Conservation (phyloP, 768 basidiomycete genomes). For the Podaxis pistillaris region DNA sequence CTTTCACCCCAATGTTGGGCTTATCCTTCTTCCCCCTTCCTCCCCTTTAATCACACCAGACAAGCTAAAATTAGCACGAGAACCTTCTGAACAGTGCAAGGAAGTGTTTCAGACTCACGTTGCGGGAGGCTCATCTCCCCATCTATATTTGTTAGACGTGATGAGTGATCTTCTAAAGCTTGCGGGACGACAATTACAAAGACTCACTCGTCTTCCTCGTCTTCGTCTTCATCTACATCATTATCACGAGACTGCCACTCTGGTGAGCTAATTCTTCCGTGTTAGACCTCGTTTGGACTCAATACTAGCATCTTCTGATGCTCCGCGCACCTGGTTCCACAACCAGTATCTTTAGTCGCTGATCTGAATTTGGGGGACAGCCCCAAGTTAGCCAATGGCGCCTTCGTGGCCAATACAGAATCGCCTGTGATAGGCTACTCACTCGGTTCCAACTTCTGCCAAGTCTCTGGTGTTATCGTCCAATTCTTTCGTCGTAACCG, state of each 20-base stretch:
- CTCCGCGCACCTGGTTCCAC: background rate
- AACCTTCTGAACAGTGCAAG: background rate
- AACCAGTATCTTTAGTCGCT: background rate
- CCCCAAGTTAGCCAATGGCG: background rate
- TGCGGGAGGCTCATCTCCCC: background rate
- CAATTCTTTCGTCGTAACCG: background rate
- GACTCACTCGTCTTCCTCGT: background rate
- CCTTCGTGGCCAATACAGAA: background rate
- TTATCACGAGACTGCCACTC: background rate
- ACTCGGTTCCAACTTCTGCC: background rate
- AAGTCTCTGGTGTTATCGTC: background rate
- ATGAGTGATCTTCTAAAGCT: slow-evolving; percentile 5
- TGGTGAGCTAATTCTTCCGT: background rate
- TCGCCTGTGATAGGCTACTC: background rate
- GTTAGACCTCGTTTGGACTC: background rate
- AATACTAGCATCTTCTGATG: background rate
- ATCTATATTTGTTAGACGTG: slow-evolving; percentile 2
- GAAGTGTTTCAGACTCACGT: slow-evolving; percentile 12
- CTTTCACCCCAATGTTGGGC: background rate
- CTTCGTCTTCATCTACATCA: background rate
- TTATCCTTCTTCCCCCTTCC: background rate
- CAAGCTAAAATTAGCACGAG: background rate
- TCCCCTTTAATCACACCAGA: background rate
- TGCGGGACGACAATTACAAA: background rate
- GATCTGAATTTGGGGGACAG: background rate